Evolutionary conservation across 208 protist genomes (phyloP).

Genomic region (Blastocrithidia nonstop): DNA sequence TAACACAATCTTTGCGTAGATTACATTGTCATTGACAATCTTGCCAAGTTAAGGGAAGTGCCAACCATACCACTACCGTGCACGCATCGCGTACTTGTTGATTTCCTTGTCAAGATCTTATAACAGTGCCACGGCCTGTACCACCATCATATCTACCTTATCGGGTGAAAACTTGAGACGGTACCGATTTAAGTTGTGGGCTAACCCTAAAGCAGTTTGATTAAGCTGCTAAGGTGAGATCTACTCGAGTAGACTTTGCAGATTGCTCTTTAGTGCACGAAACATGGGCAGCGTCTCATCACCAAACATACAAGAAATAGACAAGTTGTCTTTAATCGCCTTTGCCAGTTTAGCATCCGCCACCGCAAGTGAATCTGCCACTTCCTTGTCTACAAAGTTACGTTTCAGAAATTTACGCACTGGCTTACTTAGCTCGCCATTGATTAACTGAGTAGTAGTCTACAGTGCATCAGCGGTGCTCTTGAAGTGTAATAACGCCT

Average conservation of each 20-base stretch:
- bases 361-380: constrained; percentile 88
- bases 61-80: constrained; percentile 98
- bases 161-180: constrained; percentile 99
- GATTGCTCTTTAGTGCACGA: constrained; percentile 89
- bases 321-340: constrained; percentile 94
- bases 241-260: constrained; percentile 81
- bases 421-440: constrained; percentile 91
- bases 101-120: constrained; percentile 99
- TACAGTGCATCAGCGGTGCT: constrained; percentile 95
- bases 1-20: constrained; percentile 91
- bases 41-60: constrained; percentile 99
- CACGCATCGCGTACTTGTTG: constrained; percentile 99
- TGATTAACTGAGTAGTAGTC: constrained; percentile 91
- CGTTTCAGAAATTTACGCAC: constrained; percentile 98
- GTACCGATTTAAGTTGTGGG: constrained; percentile 97
- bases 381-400: constrained; percentile 86
- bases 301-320: constrained; percentile 88
- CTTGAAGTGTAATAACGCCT: constrained; percentile 88
- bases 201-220: constrained; percentile 94
- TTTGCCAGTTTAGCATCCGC: constrained; percentile 91
- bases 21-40: constrained; percentile 93
- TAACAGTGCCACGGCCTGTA: constrained; percentile 98
- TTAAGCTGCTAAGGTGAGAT: constrained; percentile 84
- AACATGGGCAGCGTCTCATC: constrained; percentile 86
- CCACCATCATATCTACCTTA: constrained; percentile 99